Conservation (phyloP, 805 yeast species). For the Candida pseudofarinosa region DNA sequence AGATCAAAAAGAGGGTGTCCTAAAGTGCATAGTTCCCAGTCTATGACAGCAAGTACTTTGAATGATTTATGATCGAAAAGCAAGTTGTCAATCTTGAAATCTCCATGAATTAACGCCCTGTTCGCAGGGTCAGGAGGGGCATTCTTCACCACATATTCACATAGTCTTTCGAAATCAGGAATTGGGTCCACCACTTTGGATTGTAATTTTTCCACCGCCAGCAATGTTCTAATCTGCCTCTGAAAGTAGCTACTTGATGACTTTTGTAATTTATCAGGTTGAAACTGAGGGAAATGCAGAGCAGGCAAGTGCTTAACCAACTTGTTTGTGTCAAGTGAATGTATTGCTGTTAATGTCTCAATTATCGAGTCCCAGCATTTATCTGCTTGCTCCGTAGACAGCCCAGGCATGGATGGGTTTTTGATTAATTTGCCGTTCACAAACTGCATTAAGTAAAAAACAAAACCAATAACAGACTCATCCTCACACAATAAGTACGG, state of each 20-base stretch:
- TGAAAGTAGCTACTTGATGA: constrained; percentile 40
- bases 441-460: constrained; percentile 59
- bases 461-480: constrained; percentile 49
- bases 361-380: constrained; percentile 47
- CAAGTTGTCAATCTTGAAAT: constrained; percentile 61
- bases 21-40: constrained; percentile 64
- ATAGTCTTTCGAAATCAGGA: constrained; percentile 41
- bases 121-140: constrained; percentile 47
- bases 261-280: constrained; percentile 12
- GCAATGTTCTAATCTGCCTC: constrained; percentile 49
- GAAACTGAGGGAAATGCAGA: constrained; percentile 42
- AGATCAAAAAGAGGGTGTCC: constrained; percentile 65
- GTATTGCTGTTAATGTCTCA: constrained; percentile 46
- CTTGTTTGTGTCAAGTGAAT: constrained; percentile 42
- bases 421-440: constrained; percentile 55
- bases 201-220: constrained; percentile 38
- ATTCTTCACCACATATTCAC: constrained; percentile 36
- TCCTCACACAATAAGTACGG: constrained; percentile 54
- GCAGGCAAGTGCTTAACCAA: constrained; percentile 43
- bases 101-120: constrained; percentile 56
- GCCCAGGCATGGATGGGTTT: constrained; percentile 44
- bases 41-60: constrained; percentile 51
- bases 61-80: constrained; percentile 53
- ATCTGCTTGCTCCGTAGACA: constrained; percentile 19
- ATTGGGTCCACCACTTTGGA: constrained; percentile 41